phyloP scores from a whole-genome alignment of 2,329 filamentous ascomycete species.

The Trichoderma sp. region DNA sequence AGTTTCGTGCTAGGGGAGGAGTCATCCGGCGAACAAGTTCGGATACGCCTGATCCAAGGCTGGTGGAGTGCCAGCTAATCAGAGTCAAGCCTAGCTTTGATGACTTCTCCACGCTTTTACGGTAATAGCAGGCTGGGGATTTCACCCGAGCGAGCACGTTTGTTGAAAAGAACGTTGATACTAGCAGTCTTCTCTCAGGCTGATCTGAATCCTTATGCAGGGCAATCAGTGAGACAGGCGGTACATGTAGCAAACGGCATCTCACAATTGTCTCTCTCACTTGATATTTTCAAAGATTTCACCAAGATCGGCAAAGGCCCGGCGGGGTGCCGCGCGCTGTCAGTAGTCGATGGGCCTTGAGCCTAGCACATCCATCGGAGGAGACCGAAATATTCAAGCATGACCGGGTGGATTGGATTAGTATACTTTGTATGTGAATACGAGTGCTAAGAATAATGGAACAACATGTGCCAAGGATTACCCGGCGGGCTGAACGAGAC shows the following conservation, averaged over 20 bases:
- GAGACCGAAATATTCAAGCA: neutral
- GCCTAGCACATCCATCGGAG: slow-evolving; percentile 1
- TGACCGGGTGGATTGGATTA: neutral
- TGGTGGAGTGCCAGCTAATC: neutral
- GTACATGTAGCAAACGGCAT: neutral
- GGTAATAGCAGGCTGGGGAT: neutral
- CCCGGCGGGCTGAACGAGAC: neutral
- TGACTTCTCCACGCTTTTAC: slow-evolving; percentile 3
- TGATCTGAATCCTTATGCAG: neutral
- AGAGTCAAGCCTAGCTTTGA: neutral
- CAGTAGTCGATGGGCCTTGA: neutral
- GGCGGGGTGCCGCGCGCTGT: neutral
- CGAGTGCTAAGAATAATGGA: neutral
- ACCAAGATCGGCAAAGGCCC: neutral
- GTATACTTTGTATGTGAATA: neutral
- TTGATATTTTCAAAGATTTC: neutral
- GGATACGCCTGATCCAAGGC: neutral
- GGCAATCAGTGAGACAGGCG: neutral
- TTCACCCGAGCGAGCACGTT: neutral
- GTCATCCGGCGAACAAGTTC: slow-evolving; percentile 17
- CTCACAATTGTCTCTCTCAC: neutral
- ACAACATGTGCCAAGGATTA: neutral
- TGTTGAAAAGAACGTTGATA: neutral
- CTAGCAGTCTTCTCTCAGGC: neutral
- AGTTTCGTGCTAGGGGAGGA: neutral